Evolutionary conservation across 805 yeast genomes (phyloP).

Genomic region (Candida qinlingensis): DNA sequence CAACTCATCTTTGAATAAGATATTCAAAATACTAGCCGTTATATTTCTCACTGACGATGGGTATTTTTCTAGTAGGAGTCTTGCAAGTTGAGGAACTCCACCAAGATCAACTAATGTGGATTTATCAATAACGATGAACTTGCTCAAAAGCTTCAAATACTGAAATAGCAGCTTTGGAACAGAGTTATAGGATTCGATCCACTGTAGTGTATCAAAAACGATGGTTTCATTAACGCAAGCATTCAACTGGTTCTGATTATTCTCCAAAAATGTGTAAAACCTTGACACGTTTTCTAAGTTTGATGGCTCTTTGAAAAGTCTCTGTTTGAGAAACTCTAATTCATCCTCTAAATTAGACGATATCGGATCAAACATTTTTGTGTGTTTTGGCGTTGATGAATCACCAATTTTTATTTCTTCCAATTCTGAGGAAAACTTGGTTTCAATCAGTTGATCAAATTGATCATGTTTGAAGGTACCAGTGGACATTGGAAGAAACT

Average conservation of each 20-base stretch:
- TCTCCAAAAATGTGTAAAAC: not conserved
- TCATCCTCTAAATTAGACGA: not conserved
- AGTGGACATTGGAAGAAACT: constrained; percentile 18
- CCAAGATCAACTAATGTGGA: constrained; percentile 15
- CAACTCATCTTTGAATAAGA: constrained; percentile 24
- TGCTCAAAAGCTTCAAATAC: constrained; percentile 2
- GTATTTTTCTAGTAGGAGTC: constrained; percentile 2
- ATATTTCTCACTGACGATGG: not conserved
- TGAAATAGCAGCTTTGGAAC: not conserved
- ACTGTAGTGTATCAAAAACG: not conserved
- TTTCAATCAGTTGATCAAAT: constrained; percentile 7
- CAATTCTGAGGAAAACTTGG: constrained; percentile 10
- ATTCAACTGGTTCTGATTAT: not conserved
- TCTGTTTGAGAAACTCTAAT: not conserved
- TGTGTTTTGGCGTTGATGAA: not conserved
- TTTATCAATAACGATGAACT: not conserved
- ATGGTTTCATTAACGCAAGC: not conserved
- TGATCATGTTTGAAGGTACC: constrained; percentile 16
- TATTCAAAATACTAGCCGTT: constrained; percentile 6
- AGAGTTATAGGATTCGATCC: constrained; percentile 1
- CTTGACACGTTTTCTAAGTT: not conserved
- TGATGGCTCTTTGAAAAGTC: not conserved
- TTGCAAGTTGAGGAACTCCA: constrained; percentile 13
- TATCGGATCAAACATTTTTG: constrained; percentile 16
- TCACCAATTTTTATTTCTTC: constrained; percentile 7